Base-by-base conservation (phyloP, 495 filamentous ascomycete genomes). In the Neurospora sp. region DNA sequence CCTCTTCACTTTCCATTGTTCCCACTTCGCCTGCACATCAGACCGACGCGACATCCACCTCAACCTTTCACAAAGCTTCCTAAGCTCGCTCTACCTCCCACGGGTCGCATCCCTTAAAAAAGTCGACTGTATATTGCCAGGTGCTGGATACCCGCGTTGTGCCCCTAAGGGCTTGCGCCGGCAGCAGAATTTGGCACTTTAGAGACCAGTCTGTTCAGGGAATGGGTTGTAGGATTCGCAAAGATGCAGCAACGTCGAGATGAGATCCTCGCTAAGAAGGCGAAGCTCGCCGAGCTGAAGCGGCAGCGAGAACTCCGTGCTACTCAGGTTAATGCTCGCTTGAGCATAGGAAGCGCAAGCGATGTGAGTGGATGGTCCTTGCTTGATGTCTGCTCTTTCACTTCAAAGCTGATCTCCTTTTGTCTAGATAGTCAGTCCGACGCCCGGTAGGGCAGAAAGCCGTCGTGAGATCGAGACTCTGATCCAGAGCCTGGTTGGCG, bases 251-350 rank as follows among this genome's bases (percentile, higher is more conserved):
- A 93, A 85, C 91, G 94, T 75, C 91, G 91, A 84, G 94, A 96
- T 84, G 96, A 98, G 84, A 96, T 99, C 77, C 84, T 93, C 66
- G 93, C 92, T 74, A 99, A 98, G 84, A 91, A 90, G 84, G 94
- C 94, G 39, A 97, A 92, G 85, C 93, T 99, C 76, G 94, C 91
- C 37, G 96, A 98, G 86, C 88, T 99, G 76, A 97, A 97, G 82
- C 89, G 93, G 72, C 94, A 97, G 79, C 89, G 94, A 75, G 93
- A 95, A 81, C 85, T 94, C 66, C 87, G 94, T 69, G 88, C 90
- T 74, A 91, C 86, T 81, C 93, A 96, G 81, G 88, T 90, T 76
- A 87, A 85, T 48, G 86, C 84, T 70, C 87, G 92, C 71, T 87
- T 88, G 76, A 92, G 89, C 78, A 85, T 88, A 78, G 82, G 84